Evolutionary conservation across 2,329 filamentous ascomycete genomes (phyloP).

Genomic region (Pseudogymnoascus sp.): DNA sequence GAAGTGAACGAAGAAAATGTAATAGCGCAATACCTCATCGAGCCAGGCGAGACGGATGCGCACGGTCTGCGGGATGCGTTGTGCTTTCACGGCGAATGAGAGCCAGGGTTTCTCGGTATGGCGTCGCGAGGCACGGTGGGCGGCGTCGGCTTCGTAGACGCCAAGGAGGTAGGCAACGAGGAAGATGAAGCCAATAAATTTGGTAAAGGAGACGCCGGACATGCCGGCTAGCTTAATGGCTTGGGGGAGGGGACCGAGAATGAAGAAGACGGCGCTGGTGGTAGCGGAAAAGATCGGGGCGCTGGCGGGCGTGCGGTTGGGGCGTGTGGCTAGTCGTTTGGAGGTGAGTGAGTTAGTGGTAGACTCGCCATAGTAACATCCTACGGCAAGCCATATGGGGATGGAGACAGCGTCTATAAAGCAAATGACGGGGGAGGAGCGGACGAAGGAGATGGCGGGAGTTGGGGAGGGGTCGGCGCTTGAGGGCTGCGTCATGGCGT

Average conservation of each 20-base stretch:
- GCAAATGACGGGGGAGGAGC: slow-evolving; percentile 19
- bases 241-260: not conserved
- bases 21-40: not conserved
- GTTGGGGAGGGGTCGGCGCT: slow-evolving; percentile 14
- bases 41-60: not conserved
- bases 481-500: slow-evolving; percentile 22
- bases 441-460: slow-evolving; percentile 17
- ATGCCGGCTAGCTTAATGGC: not conserved
- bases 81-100: not conserved
- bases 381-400: slow-evolving; percentile 13
- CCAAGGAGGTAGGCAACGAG: not conserved
- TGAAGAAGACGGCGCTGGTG: not conserved
- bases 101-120: not conserved
- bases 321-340: not conserved
- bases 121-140: not conserved
- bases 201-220: not conserved
- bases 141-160: not conserved
- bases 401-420: slow-evolving; percentile 15
- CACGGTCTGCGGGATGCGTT: not conserved
- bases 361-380: not conserved
- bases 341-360: not conserved
- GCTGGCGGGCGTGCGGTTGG: not conserved
- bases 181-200: not conserved
- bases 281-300: not conserved
- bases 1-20: not conserved